Percentiles rank a stretch among this genome's conserved stretches.
These are phyloP conservation scores for Phellopilus nigrolimitatus DNA, from an alignment of 1,284 basidiomycete genomes.

Conservation along the genomic window DNA sequence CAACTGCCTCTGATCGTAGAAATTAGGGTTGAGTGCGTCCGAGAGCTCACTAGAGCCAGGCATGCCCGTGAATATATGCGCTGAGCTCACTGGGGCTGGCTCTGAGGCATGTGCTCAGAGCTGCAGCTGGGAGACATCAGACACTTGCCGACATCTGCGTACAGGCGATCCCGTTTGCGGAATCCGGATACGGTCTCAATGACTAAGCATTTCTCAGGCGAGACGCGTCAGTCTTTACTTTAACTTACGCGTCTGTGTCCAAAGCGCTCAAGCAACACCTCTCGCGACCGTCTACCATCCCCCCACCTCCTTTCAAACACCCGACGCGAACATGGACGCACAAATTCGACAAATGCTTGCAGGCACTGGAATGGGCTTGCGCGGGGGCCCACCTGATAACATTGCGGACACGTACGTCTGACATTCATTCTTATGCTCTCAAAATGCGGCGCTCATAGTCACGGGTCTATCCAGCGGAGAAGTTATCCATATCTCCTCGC, in stretches of 20 bases:
- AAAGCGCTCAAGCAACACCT: no score
- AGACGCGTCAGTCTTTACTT: slow-evolving; percentile 14
- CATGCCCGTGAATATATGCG: slow-evolving; percentile 18
- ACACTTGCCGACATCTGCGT: no score
- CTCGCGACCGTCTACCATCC: neutral
- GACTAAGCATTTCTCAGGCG: slow-evolving; percentile 8
- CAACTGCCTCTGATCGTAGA: slow-evolving; percentile 28
- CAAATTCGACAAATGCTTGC: slow-evolving; percentile 54
- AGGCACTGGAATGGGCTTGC: slow-evolving; percentile 30
- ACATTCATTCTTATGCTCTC: slow-evolving; percentile 12
- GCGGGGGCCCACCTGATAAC: slow-evolving; percentile 11
- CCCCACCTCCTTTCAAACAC: neutral
- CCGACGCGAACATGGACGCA: slow-evolving; percentile 44
- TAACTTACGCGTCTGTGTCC: slow-evolving; percentile 14
- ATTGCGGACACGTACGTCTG: slow-evolving; percentile 23
- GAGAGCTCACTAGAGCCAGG: slow-evolving; percentile 65
- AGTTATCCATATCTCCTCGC: slow-evolving; percentile 93
- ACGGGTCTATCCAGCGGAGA: slow-evolving; percentile 62
- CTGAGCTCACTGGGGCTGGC: neutral
- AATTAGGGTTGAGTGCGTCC: slow-evolving; percentile 67
- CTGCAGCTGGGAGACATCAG: no score
- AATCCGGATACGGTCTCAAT: no score
- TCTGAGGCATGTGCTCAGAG: no score
- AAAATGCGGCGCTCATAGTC: neutral
- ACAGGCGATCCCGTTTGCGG: no score